Conservation (phyloP, 495 filamentous ascomycete species). For the Cercophora newfieldiana region DNA sequence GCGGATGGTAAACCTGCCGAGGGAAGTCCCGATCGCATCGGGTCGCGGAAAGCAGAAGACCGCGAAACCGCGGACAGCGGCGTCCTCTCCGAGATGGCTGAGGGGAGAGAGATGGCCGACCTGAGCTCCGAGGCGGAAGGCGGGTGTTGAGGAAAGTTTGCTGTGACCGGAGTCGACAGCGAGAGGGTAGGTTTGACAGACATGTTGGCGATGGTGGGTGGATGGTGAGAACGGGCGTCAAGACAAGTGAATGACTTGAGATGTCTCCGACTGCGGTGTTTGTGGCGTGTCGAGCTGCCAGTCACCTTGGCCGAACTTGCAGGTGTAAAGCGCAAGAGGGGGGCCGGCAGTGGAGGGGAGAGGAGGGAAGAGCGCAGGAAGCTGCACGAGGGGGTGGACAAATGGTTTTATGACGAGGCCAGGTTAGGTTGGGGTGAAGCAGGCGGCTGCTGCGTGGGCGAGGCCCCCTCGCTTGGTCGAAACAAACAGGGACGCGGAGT, state of each 20-base stretch:
- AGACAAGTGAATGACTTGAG: conserved; percentile 48
- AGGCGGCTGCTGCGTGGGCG: conserved; percentile 21
- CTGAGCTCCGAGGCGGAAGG: conserved; percentile 49
- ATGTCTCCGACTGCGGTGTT: conserved; percentile 30
- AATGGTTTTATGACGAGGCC: conserved; percentile 41
- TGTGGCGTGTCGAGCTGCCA: conserved; percentile 33
- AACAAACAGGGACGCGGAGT: conserved; percentile 26
- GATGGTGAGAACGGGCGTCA: conserved; percentile 24
- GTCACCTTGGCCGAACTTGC: conserved; percentile 37
- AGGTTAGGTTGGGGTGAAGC: conserved; percentile 25
- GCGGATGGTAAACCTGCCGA: conserved; percentile 39
- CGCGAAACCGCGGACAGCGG: conserved; percentile 36
- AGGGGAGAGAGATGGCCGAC: conserved; percentile 46
- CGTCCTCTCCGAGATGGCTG: conserved; percentile 33
- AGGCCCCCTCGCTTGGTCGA: conserved; percentile 21
- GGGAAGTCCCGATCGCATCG: conserved; percentile 33
- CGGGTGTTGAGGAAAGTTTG: conserved; percentile 78
- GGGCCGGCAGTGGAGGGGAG: conserved; percentile 37
- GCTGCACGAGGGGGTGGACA: conserved; percentile 34
- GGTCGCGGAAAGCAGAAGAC: conserved; percentile 36
- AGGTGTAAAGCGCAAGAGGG: conserved; percentile 27
- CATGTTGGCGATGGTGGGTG: conserved; percentile 45
- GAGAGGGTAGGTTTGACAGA: conserved; percentile 66
- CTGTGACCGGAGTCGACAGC: conserved; percentile 73
- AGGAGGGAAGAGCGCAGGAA: conserved; percentile 31